Conservation (phyloP, 2,329 filamentous ascomycete genomes). For the Colletotrichum simmondsii region DNA sequence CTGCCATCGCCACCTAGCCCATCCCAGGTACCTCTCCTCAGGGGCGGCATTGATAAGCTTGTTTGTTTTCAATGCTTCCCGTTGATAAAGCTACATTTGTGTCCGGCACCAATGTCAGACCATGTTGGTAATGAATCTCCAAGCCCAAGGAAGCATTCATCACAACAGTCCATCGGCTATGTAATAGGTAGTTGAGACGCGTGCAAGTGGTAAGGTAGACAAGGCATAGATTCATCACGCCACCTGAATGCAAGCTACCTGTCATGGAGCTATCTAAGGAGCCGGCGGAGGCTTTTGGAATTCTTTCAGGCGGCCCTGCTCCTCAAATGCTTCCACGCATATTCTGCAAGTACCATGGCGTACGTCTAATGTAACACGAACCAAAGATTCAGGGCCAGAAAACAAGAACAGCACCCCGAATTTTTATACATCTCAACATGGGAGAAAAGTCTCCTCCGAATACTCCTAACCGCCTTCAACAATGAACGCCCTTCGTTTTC, state of each 20-base stretch:
- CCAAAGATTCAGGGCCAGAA: neutral
- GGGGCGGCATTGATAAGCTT: neutral
- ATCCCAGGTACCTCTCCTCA: neutral
- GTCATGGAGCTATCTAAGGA: neutral
- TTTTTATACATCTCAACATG: conserved; percentile 18
- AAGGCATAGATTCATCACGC: conserved; percentile 17
- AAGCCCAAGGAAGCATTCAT: neutral
- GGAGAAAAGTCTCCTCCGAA: conserved; percentile 5
- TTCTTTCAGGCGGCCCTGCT: conserved; percentile 13
- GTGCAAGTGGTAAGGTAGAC: neutral
- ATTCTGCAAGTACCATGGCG: conserved; percentile 8
- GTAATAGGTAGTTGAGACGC: neutral
- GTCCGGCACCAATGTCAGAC: neutral
- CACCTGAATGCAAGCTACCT: conserved; percentile 8
- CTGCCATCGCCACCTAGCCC: conserved; percentile 2
- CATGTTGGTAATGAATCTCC: neutral
- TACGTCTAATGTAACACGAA: conserved; percentile 16
- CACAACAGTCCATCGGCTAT: neutral
- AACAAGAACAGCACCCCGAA: neutral
- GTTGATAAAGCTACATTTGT: no score
- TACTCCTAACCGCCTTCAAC: conserved; percentile 24
- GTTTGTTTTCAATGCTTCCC: neutral
- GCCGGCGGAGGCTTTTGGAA: conserved; percentile 21
- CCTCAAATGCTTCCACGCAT: conserved; percentile 1
- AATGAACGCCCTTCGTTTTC: conserved; percentile 21